Evolutionary conservation across 306 rosid species (phyloP).

Genomic region (Amphicarpaea edgeworthii): DNA sequence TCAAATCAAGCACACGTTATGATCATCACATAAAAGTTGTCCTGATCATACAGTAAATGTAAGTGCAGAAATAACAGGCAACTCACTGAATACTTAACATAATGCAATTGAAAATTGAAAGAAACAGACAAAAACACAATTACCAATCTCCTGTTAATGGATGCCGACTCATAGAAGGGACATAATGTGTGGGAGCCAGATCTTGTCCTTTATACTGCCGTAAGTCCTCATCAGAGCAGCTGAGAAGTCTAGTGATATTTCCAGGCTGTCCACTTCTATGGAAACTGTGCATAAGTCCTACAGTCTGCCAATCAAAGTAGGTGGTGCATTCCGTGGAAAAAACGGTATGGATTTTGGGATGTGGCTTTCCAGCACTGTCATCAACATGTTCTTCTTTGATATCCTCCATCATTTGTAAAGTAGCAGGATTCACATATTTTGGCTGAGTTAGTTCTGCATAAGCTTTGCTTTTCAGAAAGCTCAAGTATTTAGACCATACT

Average conservation of each 20-base stretch:
- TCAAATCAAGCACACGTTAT: constrained; percentile 26
- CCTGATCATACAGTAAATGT: constrained; percentile 5
- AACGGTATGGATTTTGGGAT: constrained; percentile 86
- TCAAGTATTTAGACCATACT: constrained; percentile 81
- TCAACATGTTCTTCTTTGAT: constrained; percentile 43
- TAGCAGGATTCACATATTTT: constrained; percentile 71
- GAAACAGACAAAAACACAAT: constrained; percentile 13
- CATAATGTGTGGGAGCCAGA: constrained; percentile 96
- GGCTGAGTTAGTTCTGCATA: constrained; percentile 84
- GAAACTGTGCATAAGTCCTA: constrained; percentile 94
- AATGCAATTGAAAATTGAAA: constrained; percentile 32
- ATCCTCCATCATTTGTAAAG: constrained; percentile 68
- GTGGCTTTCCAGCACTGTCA: constrained; percentile 52
- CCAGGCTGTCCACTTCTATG: constrained; percentile 91
- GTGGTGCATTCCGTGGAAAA: constrained; percentile 93
- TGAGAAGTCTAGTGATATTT: constrained; percentile 91
- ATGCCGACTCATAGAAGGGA: constrained; percentile 95
- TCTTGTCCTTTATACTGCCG: constrained; percentile 77
- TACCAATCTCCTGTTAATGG: constrained; percentile 99
- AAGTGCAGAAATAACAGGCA: constrained; percentile 29
- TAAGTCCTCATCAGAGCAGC: constrained; percentile 87
- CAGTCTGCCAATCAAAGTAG: constrained; percentile 98
- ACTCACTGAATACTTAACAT: constrained; percentile 9
- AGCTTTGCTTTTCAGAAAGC: constrained; percentile 85
- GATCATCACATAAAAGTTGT: constrained; percentile 11